These are phyloP conservation scores for Trametes cingulata DNA, from an alignment of 768 basidiomycete genomes.

Conservation along the genomic window DNA sequence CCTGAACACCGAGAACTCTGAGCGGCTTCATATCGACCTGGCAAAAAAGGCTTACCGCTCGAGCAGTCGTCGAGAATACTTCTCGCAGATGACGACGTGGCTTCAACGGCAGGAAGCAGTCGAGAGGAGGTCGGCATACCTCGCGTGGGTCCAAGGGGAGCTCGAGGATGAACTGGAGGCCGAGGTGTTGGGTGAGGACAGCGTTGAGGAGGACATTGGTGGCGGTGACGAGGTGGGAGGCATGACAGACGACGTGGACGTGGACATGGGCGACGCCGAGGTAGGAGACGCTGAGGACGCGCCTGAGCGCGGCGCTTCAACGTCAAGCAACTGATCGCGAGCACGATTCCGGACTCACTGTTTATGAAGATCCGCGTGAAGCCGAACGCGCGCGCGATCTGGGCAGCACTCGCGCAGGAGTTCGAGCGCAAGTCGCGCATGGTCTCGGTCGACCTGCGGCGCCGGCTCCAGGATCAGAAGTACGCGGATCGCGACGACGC, in stretches of 20 bases:
- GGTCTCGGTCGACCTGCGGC: slow-evolving; percentile 33
- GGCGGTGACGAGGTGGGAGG: too few relatives aligned
- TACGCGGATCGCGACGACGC: slow-evolving; percentile 37
- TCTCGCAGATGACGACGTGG: slow-evolving; percentile 21
- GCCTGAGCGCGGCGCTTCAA: too few relatives aligned
- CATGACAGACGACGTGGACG: too few relatives aligned
- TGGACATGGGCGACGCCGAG: too few relatives aligned
- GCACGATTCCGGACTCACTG: slow-evolving; percentile 36
- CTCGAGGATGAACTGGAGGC: neutral
- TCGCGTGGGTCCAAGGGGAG: neutral
- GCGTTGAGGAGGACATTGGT: too few relatives aligned
- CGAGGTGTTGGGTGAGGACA: too few relatives aligned
- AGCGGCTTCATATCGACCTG: slow-evolving; percentile 44
- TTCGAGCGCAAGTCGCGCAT: slow-evolving; percentile 33
- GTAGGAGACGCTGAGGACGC: too few relatives aligned
- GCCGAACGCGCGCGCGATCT: slow-evolving; percentile 29
- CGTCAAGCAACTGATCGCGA: slow-evolving; percentile 36
- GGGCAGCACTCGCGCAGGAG: slow-evolving; percentile 29
- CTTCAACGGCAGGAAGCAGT: slow-evolving; percentile 26
- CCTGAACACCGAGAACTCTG: slow-evolving; percentile 25
- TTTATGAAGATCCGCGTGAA: slow-evolving; percentile 34
- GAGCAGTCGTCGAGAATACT: slow-evolving; percentile 16
- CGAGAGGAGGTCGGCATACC: slow-evolving; percentile 22
- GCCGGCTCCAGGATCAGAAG: slow-evolving; percentile 28
- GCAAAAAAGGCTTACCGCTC: slow-evolving; percentile 36